phyloP scores from a whole-genome alignment of 805 yeast genomes.

The Candida succiphila region DNA sequence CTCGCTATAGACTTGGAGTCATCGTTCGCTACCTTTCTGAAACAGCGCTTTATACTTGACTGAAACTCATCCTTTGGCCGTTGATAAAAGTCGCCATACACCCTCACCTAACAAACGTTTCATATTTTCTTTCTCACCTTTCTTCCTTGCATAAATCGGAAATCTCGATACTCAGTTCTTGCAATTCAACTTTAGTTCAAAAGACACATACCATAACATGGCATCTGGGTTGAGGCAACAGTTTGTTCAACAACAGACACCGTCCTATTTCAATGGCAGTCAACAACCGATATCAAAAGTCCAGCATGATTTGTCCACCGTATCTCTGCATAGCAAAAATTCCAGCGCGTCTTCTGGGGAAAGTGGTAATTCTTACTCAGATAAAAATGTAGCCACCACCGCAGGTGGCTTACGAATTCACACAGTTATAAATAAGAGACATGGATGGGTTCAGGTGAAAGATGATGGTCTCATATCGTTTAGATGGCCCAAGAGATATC shows the following conservation, averaged over 20 bases:
- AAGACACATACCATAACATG: too few species aligned
- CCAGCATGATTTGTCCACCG: conserved; percentile 5
- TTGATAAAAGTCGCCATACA: too few species aligned
- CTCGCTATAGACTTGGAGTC: too few species aligned
- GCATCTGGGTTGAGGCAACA: not conserved
- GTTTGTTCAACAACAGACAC: not conserved
- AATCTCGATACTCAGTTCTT: too few species aligned
- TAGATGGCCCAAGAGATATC: conserved; percentile 84
- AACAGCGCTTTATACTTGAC: too few species aligned
- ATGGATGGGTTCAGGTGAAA: conserved; percentile 87
- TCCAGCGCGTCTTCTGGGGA: conserved; percentile 21
- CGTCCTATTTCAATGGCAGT: not conserved
- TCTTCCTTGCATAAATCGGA: too few species aligned
- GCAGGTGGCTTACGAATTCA: conserved; percentile 11
- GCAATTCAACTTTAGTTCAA: too few species aligned
- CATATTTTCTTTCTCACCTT: too few species aligned
- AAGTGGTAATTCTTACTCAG: conserved; percentile 14
- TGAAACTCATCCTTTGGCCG: too few species aligned
- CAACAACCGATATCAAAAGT: not conserved
- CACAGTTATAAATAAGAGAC: conserved; percentile 26
- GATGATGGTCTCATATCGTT: conserved; percentile 88
- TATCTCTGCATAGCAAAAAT: conserved; percentile 21
- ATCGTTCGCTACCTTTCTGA: too few species aligned
- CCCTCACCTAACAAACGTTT: too few species aligned
- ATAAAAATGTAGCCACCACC: conserved; percentile 5